Evolutionary conservation across 768 basidiomycete genomes (phyloP).

Genomic region (Termitomyces sp.): DNA sequence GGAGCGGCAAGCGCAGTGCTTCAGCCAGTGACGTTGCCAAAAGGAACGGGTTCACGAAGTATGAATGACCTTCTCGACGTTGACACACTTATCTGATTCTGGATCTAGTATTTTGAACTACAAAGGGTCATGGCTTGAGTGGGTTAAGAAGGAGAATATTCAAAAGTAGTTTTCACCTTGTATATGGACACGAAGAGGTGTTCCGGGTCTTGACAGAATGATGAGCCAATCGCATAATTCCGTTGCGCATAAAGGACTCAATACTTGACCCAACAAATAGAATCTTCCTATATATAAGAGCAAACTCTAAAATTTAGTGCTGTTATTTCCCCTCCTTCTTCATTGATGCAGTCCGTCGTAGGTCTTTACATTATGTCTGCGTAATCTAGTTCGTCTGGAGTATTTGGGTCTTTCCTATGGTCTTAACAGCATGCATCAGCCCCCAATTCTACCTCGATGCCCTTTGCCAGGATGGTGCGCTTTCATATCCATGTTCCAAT

Average conservation of each 20-base stretch:
- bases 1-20: conserved; percentile 80
- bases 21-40: conserved; percentile 80
- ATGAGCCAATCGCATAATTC: conserved; percentile 41
- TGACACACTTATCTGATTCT: background rate
- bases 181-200: background rate
- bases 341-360: background rate
- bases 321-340: background rate
- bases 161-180: conserved; percentile 13
- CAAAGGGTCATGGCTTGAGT: conserved; percentile 85
- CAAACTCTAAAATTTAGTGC: background rate
- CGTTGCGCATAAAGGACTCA: conserved; percentile 44
- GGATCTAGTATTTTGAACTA: conserved; percentile 60
- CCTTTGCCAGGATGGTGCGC: background rate
- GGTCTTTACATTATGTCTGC: background rate
- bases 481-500: background rate
- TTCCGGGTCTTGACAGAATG: background rate
- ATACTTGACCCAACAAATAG: conserved; percentile 20
- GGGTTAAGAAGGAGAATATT: conserved; percentile 54
- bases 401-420: background rate
- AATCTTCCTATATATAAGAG: background rate
- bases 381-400: too few relatives aligned
- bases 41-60: conserved; percentile 81
- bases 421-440: background rate
- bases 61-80: conserved; percentile 18
- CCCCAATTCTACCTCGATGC: background rate